Evolutionary conservation across 2,329 filamentous ascomycete genomes (phyloP).

Genomic region (Paraphoma chrysanthemicola): DNA sequence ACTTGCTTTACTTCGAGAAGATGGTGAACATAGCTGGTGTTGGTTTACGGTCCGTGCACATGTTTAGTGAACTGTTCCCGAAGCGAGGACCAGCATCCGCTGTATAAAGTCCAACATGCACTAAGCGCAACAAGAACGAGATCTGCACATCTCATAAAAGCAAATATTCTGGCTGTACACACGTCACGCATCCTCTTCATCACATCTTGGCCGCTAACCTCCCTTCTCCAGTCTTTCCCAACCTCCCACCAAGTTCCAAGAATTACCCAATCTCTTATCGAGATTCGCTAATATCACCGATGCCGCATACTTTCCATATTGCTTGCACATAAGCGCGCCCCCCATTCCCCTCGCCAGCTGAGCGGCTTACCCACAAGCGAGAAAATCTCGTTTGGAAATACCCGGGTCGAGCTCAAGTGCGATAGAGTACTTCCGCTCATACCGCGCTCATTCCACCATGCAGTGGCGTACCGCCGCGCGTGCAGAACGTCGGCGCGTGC

Average conservation of each 20-base stretch:
- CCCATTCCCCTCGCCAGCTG: not conserved
- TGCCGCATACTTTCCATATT: conserved; percentile 3
- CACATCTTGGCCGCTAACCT: too few species aligned
- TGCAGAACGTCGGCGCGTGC: not conserved
- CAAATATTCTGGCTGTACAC: too few species aligned
- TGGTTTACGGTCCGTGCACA: too few species aligned
- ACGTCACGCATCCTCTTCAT: too few species aligned
- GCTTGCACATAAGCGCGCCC: not conserved
- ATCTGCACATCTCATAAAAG: too few species aligned
- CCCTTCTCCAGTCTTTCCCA: too few species aligned
- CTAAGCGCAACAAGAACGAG: too few species aligned
- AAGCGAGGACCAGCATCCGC: too few species aligned
- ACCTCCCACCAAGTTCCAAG: not conserved
- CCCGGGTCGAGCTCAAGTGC: conserved; percentile 15
- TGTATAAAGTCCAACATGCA: too few species aligned
- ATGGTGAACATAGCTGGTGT: too few species aligned
- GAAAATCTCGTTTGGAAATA: conserved; percentile 34
- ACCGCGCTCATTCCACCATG: not conserved
- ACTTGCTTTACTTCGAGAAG: not conserved
- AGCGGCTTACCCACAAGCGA: conserved; percentile 1
- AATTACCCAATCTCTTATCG: not conserved
- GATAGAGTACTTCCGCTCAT: conserved; percentile 23
- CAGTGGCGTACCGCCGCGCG: not conserved
- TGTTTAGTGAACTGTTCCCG: too few species aligned
- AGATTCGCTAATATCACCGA: conserved; percentile 1